Base-by-base conservation (phyloP, 371 early-diverging fungal species). In the Mucor irregularis region DNA sequence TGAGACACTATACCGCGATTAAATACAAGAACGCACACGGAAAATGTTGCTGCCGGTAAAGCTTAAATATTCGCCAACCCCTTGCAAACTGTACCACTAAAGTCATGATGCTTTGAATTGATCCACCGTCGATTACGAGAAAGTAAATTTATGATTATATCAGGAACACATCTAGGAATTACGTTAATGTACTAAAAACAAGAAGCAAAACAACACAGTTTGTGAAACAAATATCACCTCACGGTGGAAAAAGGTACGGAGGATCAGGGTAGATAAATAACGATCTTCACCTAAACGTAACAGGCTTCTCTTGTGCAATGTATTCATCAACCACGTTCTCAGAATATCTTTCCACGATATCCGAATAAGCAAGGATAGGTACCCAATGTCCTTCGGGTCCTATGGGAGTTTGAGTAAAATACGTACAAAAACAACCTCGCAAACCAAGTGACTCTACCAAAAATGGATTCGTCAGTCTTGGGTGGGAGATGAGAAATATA, bases 371-470 rank as follows among this genome's bases (percentile, higher is more conserved):
- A 53, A 99, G 75, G 51, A 88, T 95, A 60, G 89, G 91, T 5
- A 85, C 81, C 85, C 85, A 85, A 24, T 75, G 69, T 26, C 85
- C 84, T 48, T 74, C 66, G 16, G 79, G 77, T 2, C 86, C 81
- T 69, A 90, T 90, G 55, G 85, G 90, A 29, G 90, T 89, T 66
- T 93, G 92, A 58, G 96, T 88, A 28, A 94, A 85, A 69, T 95
- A 95, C 90, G 91, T 94, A 68, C 95, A 89, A 74, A 96, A 96
- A 64, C 96, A 96, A 46, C 96, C 96, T 4, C 95, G 96, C 26
- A 98, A 78, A 79, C n/a, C 98, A 98, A 19, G 96, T 96, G 29
- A 98, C 97, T 75, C 92, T 92, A 54, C 98, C 98, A 81, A 98
- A 98, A 39, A 98, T 89, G 13, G 90, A 89, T 71, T 98, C 98